A percentile compares a stretch with the other conserved stretches of the same genome.
Evolutionary conservation across 163 green algal species (phyloP).

Genomic region (Scenedesmus sp.): DNA sequence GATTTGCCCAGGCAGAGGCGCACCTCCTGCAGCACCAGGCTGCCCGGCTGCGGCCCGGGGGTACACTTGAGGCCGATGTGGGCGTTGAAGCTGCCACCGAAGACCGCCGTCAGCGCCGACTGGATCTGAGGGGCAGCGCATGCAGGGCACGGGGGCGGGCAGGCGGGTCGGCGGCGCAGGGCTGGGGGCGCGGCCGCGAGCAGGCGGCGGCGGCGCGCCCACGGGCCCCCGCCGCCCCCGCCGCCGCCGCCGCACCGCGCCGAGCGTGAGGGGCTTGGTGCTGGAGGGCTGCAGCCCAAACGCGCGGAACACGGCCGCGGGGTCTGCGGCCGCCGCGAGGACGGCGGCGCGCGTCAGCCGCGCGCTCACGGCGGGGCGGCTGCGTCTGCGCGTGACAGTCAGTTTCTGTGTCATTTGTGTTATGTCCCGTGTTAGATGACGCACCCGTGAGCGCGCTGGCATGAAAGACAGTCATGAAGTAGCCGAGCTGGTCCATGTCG

Average conservation of each 20-base stretch:
- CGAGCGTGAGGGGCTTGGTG: slow-evolving; percentile 37
- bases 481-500: slow-evolving; percentile 45
- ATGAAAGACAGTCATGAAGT: slow-evolving; percentile 45
- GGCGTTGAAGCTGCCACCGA: neutral
- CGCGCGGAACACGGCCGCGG: neutral
- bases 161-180: too few relatives aligned
- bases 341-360: too few relatives aligned
- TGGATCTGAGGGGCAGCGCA: too few relatives aligned
- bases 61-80: slow-evolving; percentile 21
- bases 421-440: too few relatives aligned
- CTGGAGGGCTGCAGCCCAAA: slow-evolving; percentile 27
- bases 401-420: too few relatives aligned
- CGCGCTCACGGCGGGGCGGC: too few relatives aligned
- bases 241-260: slow-evolving; percentile 22
- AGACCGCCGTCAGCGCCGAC: neutral
- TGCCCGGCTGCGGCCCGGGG: neutral
- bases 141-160: too few relatives aligned
- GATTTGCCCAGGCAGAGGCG: slow-evolving; percentile 1
- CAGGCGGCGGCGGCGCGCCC: too few relatives aligned
- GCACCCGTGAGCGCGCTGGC: too few relatives aligned
- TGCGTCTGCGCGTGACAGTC: too few relatives aligned
- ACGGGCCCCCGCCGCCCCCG: too few relatives aligned
- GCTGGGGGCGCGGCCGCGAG: too few relatives aligned
- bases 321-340: slow-evolving; percentile 22
- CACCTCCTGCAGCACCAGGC: slow-evolving; percentile 9